Percentiles rank a stretch among this genome's conserved stretches.
These are phyloP conservation scores for Calvatia gigantea DNA, from an alignment of 768 basidiomycete species.

Conservation along the genomic window DNA sequence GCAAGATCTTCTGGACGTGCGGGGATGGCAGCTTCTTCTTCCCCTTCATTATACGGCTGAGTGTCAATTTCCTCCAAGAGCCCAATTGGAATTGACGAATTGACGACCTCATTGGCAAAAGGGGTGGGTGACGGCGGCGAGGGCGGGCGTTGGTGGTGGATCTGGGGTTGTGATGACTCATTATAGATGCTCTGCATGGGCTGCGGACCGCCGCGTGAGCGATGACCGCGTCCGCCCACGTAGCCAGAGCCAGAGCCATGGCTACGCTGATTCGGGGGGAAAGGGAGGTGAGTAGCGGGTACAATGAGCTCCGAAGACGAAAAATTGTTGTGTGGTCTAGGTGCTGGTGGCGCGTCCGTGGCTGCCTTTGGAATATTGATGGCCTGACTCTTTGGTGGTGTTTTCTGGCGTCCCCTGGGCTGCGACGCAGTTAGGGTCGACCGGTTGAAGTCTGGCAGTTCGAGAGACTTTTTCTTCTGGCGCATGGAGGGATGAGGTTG, in stretches of 20 bases:
- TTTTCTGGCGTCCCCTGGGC: slow-evolving; percentile 14
- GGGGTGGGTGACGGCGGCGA: slow-evolving; percentile 19
- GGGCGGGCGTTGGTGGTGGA: slow-evolving; percentile 12
- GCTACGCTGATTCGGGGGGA: slow-evolving; percentile 14
- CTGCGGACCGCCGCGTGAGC: slow-evolving; percentile 21
- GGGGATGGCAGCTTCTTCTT: slow-evolving; percentile 6
- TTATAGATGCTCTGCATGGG: slow-evolving; percentile 47
- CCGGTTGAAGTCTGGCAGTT: slow-evolving; percentile 66
- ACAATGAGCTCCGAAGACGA: slow-evolving; percentile 26
- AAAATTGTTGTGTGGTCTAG: slow-evolving; percentile 23
- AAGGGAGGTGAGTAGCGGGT: slow-evolving; percentile 23
- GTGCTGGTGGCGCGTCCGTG: slow-evolving; percentile 21
- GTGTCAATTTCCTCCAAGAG: slow-evolving; percentile 32
- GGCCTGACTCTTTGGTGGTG: slow-evolving; percentile 29
- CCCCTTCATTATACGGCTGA: slow-evolving; percentile 12
- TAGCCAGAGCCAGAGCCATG: slow-evolving; percentile 9
- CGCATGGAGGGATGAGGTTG: slow-evolving; percentile 58
- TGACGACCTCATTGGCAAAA: slow-evolving; percentile 57
- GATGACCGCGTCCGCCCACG: neutral
- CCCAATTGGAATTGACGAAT: slow-evolving; percentile 59
- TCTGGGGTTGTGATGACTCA: slow-evolving; percentile 18
- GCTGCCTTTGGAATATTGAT: slow-evolving; percentile 37
- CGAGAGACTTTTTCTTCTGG: slow-evolving; percentile 68
- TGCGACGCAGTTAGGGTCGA: slow-evolving; percentile 23
- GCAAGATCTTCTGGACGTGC: slow-evolving; percentile 12